phyloP scores from a whole-genome alignment of 2,329 filamentous ascomycete genomes.

The Xylariaceae sp. region DNA sequence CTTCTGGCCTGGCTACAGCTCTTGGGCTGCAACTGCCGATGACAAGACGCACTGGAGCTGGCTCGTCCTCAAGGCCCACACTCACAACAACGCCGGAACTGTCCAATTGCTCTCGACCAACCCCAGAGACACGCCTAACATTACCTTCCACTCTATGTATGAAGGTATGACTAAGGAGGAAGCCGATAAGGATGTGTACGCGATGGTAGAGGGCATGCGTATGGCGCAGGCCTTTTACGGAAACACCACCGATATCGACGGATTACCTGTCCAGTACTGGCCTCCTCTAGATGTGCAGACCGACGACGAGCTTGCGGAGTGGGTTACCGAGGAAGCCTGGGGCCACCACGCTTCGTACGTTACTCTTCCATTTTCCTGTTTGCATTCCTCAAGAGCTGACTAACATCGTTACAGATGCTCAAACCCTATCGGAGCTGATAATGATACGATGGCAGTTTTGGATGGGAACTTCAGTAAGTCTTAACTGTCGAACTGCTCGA shows the following conservation, averaged over 20 bases:
- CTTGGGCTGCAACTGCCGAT: slow-evolving; percentile 31
- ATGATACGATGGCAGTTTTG: not conserved
- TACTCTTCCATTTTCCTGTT: no score
- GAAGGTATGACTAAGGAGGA: slow-evolving; percentile 43
- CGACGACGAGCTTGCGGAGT: slow-evolving; percentile 26
- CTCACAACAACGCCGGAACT: slow-evolving; percentile 57
- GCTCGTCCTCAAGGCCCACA: slow-evolving; percentile 55
- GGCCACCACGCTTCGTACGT: slow-evolving; percentile 10
- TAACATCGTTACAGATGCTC: not conserved
- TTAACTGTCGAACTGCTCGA: no score
- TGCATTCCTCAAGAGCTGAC: no score
- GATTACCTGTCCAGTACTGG: slow-evolving; percentile 29
- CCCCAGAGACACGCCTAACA: slow-evolving; percentile 61
- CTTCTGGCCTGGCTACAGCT: slow-evolving; percentile 38
- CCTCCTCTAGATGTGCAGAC: slow-evolving; percentile 16
- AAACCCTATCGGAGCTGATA: not conserved
- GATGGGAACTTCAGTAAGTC: not conserved
- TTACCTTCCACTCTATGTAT: slow-evolving; percentile 61
- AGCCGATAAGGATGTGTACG: slow-evolving; percentile 46
- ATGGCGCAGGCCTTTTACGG: slow-evolving; percentile 45
- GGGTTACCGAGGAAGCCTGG: slow-evolving; percentile 28
- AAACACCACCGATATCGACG: slow-evolving; percentile 41
- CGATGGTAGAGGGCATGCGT: slow-evolving; percentile 54
- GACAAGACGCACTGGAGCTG: slow-evolving; percentile 43
- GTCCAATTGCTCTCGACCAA: slow-evolving; percentile 60